Base-by-base conservation (phyloP, 768 basidiomycete genomes). In the Podaxis sp. region DNA sequence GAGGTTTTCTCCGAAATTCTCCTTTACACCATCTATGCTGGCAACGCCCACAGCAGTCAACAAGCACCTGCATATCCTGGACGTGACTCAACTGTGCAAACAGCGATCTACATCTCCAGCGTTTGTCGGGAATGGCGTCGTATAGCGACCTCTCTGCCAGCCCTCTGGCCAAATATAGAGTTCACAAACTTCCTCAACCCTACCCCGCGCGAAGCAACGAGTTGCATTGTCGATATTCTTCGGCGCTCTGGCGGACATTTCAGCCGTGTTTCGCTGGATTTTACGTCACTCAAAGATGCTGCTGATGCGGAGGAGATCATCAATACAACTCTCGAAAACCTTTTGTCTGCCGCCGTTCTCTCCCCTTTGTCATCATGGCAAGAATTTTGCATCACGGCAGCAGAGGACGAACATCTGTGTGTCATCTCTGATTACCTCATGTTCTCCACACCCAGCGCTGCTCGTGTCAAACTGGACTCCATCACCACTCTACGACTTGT, bases 61-160 rank as follows among this genome's bases (percentile, higher is more conserved):
- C 48, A 51, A 44, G 13, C 40, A 33, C 33, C 1, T 11, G 38
- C 48, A 12, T 19, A 44, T 38, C 55, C 26, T n/a, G 19, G n/a
- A 38, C 49, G 46, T n/a, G 28, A 12, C 1, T 49, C 58, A 7
- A 13, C 33, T 8, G 17, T 51, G 22, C 44, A 28, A 46, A 28
- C 19, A 30, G 46, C 58, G 11, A 59, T 52, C 19, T 26, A 17
- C 17, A 17, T 59, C 36, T 59, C 58, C 17, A 51, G 58, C 58
- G 58, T 59, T 19, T 59, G 58, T 24, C 17, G 40, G 33, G 58
- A 36, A 9, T 59, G 58, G 58, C 58, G 58, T 38, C 48, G 36
- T 15, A 59, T 59, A 17, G 48, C 49, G 17, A 59, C 36, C 6
- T 33, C 33, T 8, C 17, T 51, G 5, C 39, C 46, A 17, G n/a